A percentile compares a stretch with the other conserved stretches of the same genome.
Evolutionary conservation across 1,139 yeast species (phyloP).

Genomic region (Komagataea norvegica): DNA sequence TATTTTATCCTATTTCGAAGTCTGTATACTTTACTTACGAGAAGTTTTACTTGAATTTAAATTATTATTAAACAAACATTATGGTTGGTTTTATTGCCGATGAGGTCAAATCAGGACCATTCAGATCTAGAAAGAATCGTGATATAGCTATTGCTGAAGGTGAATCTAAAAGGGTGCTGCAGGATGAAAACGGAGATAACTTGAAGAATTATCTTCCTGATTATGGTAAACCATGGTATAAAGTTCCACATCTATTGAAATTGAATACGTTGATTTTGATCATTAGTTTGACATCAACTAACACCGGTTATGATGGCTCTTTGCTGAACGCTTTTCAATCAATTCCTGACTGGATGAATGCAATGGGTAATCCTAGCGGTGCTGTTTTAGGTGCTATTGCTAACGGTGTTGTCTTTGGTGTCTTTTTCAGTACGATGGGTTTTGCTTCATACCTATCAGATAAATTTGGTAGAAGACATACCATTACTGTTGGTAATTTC

Average conservation of each 20-base stretch:
- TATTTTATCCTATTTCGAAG: too few species aligned
- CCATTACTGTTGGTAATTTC: constrained; percentile 37
- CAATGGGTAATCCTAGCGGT: constrained; percentile 40
- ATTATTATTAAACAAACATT: too few species aligned
- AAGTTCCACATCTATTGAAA: constrained; percentile 33
- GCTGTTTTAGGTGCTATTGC: constrained; percentile 42
- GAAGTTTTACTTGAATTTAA: too few species aligned
- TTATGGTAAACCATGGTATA: constrained; percentile 31
- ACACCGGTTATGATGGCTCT: constrained; percentile 49
- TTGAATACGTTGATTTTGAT: constrained; percentile 37
- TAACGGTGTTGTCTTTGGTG: constrained; percentile 53
- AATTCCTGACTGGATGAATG: constrained; percentile 33
- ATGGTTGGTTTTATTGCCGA: constrained; percentile 25
- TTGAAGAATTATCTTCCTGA: constrained; percentile 26
- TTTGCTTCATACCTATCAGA: constrained; percentile 38
- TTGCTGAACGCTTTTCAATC: constrained; percentile 49
- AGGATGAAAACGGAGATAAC: constrained; percentile 11
- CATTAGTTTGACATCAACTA: constrained; percentile 42
- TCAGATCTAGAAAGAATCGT: constrained; percentile 10
- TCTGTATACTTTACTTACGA: too few species aligned
- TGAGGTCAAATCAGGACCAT: constrained; percentile 19
- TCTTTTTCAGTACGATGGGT: constrained; percentile 21
- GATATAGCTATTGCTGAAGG: constrained; percentile 4
- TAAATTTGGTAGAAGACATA: constrained; percentile 42
- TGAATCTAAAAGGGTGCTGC: neutral